Percentiles rank a stretch among this genome's conserved stretches.
phyloP scores from a whole-genome alignment of 2,329 filamentous ascomycete species.

The Neodidymelliopsis sp. region DNA sequence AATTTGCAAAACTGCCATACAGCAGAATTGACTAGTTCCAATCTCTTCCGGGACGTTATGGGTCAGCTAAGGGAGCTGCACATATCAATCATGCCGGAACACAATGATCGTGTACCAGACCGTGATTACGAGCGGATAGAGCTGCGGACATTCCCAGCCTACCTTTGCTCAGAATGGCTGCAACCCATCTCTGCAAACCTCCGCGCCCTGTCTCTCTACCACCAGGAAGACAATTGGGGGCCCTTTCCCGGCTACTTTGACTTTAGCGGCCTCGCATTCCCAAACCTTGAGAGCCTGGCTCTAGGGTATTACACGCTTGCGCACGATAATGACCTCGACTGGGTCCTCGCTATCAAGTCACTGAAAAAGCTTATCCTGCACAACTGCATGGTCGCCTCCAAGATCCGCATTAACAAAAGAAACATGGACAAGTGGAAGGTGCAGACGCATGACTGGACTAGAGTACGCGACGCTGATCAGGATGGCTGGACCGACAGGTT shows the following conservation, averaged over 20 bases:
- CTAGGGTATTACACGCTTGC: constrained; percentile 21
- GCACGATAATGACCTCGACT: constrained; percentile 18
- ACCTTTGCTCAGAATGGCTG: constrained; percentile 14
- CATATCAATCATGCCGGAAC: constrained; percentile 11
- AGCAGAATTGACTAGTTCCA: constrained; percentile 12
- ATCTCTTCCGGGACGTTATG: constrained; percentile 16
- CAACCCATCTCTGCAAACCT: constrained; percentile 13
- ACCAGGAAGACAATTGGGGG: constrained; percentile 14
- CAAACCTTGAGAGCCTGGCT: constrained; percentile 14
- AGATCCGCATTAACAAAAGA: not conserved
- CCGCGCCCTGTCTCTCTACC: constrained; percentile 9
- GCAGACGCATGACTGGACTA: not conserved
- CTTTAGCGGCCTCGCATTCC: constrained; percentile 12
- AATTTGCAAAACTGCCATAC: constrained; percentile 18
- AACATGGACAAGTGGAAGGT: constrained; percentile 6
- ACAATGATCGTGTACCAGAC: constrained; percentile 12
- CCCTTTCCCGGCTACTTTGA: constrained; percentile 20
- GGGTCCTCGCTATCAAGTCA: constrained; percentile 13
- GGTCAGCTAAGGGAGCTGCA: constrained; percentile 15
- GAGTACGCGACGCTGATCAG: not conserved
- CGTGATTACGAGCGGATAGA: constrained; percentile 15
- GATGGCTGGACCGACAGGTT: not conserved
- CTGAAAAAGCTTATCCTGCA: constrained; percentile 14
- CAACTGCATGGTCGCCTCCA: constrained; percentile 19
- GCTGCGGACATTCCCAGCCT: constrained; percentile 13